A percentile compares a stretch with the other conserved stretches of the same genome.
These are phyloP conservation scores for Diaporthe humulicola DNA, from an alignment of 2,329 filamentous ascomycete species.

Conservation along the genomic window DNA sequence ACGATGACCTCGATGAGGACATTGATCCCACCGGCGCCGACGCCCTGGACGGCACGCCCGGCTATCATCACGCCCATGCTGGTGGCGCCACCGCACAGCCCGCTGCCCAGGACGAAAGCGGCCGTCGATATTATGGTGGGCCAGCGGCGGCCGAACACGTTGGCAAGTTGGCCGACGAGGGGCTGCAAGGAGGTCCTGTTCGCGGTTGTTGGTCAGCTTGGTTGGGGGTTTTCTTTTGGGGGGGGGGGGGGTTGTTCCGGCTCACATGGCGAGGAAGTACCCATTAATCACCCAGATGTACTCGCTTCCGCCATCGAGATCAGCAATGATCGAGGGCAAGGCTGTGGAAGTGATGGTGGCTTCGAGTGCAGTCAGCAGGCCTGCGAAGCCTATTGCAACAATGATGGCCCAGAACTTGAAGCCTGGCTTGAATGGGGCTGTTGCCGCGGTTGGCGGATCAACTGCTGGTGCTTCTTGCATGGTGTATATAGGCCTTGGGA, in stretches of 20 bases:
- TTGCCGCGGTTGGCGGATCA: background rate
- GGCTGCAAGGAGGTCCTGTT: slow-evolving; percentile 58
- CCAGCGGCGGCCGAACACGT: slow-evolving; percentile 61
- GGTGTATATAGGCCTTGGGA: background rate
- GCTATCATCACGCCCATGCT: slow-evolving; percentile 62
- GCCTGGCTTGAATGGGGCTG: background rate
- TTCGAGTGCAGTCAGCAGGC: slow-evolving; percentile 44
- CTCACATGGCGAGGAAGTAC: slow-evolving; percentile 46
- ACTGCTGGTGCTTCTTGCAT: background rate
- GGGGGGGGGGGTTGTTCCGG: background rate
- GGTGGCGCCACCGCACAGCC: slow-evolving; percentile 62
- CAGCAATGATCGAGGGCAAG: slow-evolving; percentile 44
- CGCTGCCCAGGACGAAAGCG: slow-evolving; percentile 66
- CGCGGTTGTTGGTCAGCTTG: background rate
- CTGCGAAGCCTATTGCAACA: background rate
- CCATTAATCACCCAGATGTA: slow-evolving; percentile 46
- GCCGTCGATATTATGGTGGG: slow-evolving; percentile 55
- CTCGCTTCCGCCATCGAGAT: slow-evolving; percentile 42
- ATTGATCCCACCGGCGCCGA: slow-evolving; percentile 53
- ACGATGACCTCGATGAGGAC: slow-evolving; percentile 48
- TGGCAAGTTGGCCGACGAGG: slow-evolving; percentile 59
- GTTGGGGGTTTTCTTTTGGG: too few relatives aligned
- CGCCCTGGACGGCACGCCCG: slow-evolving; percentile 62
- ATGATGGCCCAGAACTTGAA: slow-evolving; percentile 1
- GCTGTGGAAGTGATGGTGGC: slow-evolving; percentile 46